Evolutionary conservation across 2,329 filamentous ascomycete genomes (phyloP).

Genomic region (Fusarium sp.): DNA sequence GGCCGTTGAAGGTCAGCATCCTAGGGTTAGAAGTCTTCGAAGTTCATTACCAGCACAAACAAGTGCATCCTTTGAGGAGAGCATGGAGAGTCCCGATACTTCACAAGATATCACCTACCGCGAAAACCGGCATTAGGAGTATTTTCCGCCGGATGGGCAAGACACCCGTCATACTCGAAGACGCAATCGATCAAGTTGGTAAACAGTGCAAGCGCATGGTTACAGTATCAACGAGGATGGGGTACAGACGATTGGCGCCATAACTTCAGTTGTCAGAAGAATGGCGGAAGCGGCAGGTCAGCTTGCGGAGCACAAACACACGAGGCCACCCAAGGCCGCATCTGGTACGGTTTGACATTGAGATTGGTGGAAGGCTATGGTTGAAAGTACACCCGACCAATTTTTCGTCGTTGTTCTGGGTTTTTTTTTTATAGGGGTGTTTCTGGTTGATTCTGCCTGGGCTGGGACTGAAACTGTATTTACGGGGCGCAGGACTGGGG

Average conservation of each 20-base stretch:
- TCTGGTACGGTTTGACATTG: conserved; percentile 39
- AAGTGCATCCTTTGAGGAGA: conserved; percentile 8
- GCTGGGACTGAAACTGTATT: conserved; percentile 11
- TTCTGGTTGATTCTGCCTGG: conserved; percentile 32
- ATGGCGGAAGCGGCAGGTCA: conserved; percentile 2
- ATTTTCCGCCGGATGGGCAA: background rate
- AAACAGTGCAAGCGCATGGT: background rate
- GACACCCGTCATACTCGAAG: background rate
- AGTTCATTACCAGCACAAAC: conserved; percentile 30
- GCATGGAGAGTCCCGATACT: conserved; percentile 17
- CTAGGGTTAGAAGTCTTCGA: conserved; percentile 17
- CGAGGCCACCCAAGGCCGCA: conserved; percentile 9
- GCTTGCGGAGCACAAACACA: conserved; percentile 29
- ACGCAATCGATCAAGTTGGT: background rate
- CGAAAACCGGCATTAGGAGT: conserved; percentile 37
- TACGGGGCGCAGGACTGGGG: conserved; percentile 23
- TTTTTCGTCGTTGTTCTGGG: conserved; percentile 9
- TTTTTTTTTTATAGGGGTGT: conserved; percentile 7
- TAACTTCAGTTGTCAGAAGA: background rate
- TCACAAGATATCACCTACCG: conserved; percentile 17
- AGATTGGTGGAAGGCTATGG: conserved; percentile 31
- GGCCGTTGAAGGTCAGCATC: conserved; percentile 9
- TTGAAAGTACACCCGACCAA: conserved; percentile 42
- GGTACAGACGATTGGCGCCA: conserved; percentile 1
- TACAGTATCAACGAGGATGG: background rate